Base-by-base conservation (phyloP, 2,329 filamentous ascomycete genomes). In the Fusarium nygamai region DNA sequence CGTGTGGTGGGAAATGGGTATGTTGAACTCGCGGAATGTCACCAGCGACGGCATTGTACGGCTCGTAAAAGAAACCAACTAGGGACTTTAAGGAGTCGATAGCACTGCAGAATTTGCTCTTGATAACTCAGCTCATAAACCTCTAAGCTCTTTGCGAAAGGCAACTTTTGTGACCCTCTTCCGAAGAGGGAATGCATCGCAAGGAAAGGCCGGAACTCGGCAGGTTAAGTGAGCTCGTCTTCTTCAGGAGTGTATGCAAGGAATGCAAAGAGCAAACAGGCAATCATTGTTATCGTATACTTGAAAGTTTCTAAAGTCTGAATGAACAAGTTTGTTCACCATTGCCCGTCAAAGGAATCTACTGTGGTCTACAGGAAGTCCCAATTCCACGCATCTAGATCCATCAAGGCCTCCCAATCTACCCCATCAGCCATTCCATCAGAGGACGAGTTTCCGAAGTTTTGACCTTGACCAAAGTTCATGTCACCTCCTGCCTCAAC, bases 341-440 rank as follows among this genome's bases (percentile, higher is more conserved):
- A 13, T 14, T 29, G 20, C 29, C 22, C 19, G 29, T 14, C 13
- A 22, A n/a, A 65, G 27, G 17, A 24, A 57, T 51, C 10, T 10
- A 17, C 7, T 2, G 29, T 34, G n/a, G 39, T 61, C 29, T 63
- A 78, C 12, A 75, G 24, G 9, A 77, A 67, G 47, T 74, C 41
- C 76, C 76, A 78, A 9, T 64, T 60, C 50, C 68, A 74, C 13
- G 62, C 69, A 19, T 71, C 67, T 2, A 70, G 34, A 38, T 75
- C 65, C 11, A 76, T 64, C 67, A 76, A 62, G 22, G 59, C 48
- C 3, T 78, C 71, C 75, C 76, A 77, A 14, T 70, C 75, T 39
- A 78, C 73, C 0, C 53, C 48, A 39, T 44, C 59, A 6, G n/a
- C 24, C 2, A 51, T 58, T 1, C 57, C 53, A 4, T 54, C 31